phyloP scores from a whole-genome alignment of 768 basidiomycete species.

The Amanita thiersii region DNA sequence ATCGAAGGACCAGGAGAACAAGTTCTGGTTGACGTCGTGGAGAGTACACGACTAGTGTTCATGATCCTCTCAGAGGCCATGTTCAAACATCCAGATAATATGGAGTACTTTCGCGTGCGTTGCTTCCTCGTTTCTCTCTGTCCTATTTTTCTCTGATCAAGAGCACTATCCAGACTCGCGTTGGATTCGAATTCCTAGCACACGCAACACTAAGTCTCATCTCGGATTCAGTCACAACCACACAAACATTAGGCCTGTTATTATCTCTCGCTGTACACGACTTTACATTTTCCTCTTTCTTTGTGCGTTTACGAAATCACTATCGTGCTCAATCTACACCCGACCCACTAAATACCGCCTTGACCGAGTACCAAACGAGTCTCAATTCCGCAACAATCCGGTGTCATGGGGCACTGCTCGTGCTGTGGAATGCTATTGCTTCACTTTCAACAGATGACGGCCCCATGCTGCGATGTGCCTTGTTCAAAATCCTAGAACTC shows the following conservation, averaged over 20 bases:
- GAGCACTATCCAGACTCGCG: constrained; percentile 29
- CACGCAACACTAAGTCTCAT: constrained; percentile 51
- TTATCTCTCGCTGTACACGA: constrained; percentile 62
- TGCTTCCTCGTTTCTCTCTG: neutral
- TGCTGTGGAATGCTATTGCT: constrained; percentile 46
- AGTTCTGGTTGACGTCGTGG: constrained; percentile 29
- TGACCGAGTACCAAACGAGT: constrained; percentile 34
- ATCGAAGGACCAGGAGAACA: constrained; percentile 28
- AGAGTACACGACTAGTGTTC: constrained; percentile 55
- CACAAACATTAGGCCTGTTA: constrained; percentile 57
- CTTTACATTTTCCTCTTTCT: constrained; percentile 49
- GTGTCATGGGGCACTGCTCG: constrained; percentile 51
- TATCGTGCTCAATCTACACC: constrained; percentile 17
- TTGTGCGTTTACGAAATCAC: constrained; percentile 28
- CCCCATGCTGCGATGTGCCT: constrained; percentile 36
- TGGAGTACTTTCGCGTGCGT: constrained; percentile 61
- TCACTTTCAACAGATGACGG: constrained; percentile 25
- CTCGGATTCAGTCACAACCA: constrained; percentile 33
- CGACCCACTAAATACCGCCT: constrained; percentile 31
- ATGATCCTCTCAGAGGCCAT: constrained; percentile 59
- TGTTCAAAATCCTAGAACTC: constrained; percentile 57
- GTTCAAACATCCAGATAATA: constrained; percentile 44
- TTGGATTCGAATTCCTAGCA: constrained; percentile 60
- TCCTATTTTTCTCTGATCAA: constrained; percentile 4
- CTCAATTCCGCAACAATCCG: constrained; percentile 35